Percentiles rank a stretch among this genome's conserved stretches.
phyloP scores from a whole-genome alignment of 768 basidiomycete genomes.

The Auriscalpium vulgare region DNA sequence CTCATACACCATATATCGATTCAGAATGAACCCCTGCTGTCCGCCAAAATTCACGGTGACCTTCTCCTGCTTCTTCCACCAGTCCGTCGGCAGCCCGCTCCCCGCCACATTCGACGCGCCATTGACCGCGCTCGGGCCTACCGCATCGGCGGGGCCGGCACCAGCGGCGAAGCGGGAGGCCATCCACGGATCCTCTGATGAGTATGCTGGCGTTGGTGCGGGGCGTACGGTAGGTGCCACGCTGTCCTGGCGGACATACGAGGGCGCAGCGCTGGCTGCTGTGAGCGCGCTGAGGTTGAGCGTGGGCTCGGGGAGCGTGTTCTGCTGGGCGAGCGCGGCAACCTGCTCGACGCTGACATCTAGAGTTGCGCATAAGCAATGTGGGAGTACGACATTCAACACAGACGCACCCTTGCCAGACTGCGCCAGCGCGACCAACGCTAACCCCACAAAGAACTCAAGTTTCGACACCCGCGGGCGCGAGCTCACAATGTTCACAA shows the following conservation, averaged over 20 bases:
- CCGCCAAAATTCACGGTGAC: constrained; percentile 69
- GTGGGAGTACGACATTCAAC: not conserved
- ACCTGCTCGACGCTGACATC: constrained; percentile 80
- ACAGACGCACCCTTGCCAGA: constrained; percentile 54
- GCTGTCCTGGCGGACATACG: constrained; percentile 30
- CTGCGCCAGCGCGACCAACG: constrained; percentile 82
- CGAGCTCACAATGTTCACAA: constrained; percentile 83
- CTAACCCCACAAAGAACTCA: constrained; percentile 89
- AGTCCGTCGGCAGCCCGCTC: constrained; percentile 66
- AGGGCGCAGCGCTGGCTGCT: constrained; percentile 35
- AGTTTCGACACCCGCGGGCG: constrained; percentile 73
- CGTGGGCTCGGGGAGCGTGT: constrained; percentile 67
- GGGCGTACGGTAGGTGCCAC: constrained; percentile 61
- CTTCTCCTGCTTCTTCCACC: constrained; percentile 81
- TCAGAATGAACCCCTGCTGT: constrained; percentile 88
- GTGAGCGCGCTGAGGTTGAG: constrained; percentile 53
- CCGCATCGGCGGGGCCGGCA: constrained; percentile 12
- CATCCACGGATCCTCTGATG: constrained; percentile 10
- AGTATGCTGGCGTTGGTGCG: constrained; percentile 26
- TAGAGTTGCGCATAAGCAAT: constrained; percentile 20
- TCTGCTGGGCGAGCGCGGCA: constrained; percentile 67
- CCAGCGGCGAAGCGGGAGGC: constrained; percentile 8
- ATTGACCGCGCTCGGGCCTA: constrained; percentile 19
- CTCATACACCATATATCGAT: constrained; percentile 81
- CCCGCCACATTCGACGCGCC: constrained; percentile 58